Percentiles rank a stretch among this genome's conserved stretches.
phyloP scores from a whole-genome alignment of 306 rosid species.

The Rosa chinensis region DNA sequence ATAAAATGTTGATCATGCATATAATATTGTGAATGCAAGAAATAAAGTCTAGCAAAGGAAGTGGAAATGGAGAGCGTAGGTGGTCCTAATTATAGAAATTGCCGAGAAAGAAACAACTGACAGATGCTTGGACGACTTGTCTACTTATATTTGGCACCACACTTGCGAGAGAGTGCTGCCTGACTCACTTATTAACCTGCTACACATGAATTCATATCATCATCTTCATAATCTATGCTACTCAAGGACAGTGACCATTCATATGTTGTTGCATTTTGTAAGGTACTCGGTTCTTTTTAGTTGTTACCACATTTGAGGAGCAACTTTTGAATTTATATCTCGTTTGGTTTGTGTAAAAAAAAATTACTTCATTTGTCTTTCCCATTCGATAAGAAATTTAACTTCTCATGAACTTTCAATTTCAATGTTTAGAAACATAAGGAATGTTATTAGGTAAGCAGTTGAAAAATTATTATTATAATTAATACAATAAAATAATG shows the following conservation, averaged over 20 bases:
- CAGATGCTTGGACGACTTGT: slow-evolving; percentile 9
- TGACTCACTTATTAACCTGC: background rate
- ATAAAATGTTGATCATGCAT: too few relatives aligned
- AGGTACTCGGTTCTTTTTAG: background rate
- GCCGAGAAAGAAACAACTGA: background rate
- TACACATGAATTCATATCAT: background rate
- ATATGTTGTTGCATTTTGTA: background rate
- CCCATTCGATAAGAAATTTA: too few relatives aligned
- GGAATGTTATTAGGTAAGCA: too few relatives aligned
- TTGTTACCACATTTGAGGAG: background rate
- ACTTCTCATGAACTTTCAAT: too few relatives aligned
- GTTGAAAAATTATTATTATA: too few relatives aligned
- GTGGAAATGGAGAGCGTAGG: background rate
- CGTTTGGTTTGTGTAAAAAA: too few relatives aligned
- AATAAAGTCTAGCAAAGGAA: background rate
- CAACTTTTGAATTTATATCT: too few relatives aligned
- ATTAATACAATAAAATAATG: too few relatives aligned
- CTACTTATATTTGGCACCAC: slow-evolving; percentile 5
- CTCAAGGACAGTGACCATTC: background rate
- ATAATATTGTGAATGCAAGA: too few relatives aligned
- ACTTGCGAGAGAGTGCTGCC: background rate
- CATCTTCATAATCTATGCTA: background rate
- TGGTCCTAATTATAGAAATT: background rate
- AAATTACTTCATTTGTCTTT: too few relatives aligned
- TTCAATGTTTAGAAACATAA: too few relatives aligned